Evolutionary conservation across 208 protist species (phyloP).

Genomic region (Acanthamoeba triangularis): DNA sequence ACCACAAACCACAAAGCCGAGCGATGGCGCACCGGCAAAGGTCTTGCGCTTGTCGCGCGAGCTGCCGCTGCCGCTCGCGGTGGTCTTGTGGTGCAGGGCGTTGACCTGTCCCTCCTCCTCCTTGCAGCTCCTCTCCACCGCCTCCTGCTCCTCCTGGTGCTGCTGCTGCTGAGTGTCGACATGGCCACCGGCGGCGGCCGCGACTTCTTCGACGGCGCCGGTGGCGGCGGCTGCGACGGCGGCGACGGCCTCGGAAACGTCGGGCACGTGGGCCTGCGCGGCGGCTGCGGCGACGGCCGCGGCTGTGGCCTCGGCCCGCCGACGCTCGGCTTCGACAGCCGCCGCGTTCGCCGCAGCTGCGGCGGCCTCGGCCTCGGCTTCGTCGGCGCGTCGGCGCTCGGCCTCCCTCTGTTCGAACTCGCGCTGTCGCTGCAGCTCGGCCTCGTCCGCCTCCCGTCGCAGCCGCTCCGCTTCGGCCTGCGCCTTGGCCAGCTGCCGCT

Average conservation of each 20-base stretch:
- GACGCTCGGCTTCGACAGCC: neutral
- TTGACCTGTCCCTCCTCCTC: conserved; percentile 35
- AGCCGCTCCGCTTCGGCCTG: conserved; percentile 18
- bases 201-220: neutral
- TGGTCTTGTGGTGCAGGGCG: neutral
- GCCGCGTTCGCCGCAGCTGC: neutral
- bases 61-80: neutral
- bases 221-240: neutral
- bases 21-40: neutral
- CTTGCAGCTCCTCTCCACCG: conserved; percentile 9
- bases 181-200: neutral
- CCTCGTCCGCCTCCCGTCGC: conserved; percentile 12
- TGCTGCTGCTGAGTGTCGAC: neutral
- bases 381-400: neutral
- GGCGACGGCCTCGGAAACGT: neutral
- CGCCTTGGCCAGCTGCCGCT: conserved; percentile 37
- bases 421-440: neutral
- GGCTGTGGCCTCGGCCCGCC: neutral
- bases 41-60: conserved; percentile 46
- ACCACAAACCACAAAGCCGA: too few species aligned
- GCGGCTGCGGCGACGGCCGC: neutral
- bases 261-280: neutral
- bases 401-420: neutral
- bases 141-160: neutral
- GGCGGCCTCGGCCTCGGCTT: conserved; percentile 1